phyloP scores from a whole-genome alignment of 140 eudicot species.

The Anethum foeniculum region DNA sequence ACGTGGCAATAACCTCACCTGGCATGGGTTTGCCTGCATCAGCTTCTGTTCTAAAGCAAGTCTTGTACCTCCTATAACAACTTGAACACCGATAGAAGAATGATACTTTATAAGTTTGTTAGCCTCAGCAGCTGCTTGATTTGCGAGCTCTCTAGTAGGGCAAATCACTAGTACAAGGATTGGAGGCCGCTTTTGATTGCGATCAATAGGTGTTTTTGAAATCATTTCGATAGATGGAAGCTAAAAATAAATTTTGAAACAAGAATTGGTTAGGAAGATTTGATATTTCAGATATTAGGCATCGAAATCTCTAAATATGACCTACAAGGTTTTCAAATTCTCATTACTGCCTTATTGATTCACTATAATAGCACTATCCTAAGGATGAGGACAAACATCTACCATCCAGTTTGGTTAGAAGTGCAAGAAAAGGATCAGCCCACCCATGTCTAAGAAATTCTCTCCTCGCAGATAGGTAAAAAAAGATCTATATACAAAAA shows the following conservation, averaged over 20 bases:
- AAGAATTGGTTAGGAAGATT: conserved; percentile 6
- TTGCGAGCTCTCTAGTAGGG: conserved; percentile 96
- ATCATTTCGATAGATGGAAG: conserved; percentile 90
- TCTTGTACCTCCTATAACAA: conserved; percentile 93
- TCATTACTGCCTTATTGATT: background rate
- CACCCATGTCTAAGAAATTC: background rate
- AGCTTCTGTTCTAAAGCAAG: conserved; percentile 80
- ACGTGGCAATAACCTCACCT: conserved; percentile 37
- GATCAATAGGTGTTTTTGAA: conserved; percentile 44
- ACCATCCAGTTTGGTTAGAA: background rate
- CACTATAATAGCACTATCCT: background rate
- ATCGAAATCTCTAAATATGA: background rate
- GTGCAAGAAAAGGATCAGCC: background rate
- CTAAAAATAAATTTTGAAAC: conserved; percentile 35
- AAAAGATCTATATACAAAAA: background rate
- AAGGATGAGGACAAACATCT: background rate
- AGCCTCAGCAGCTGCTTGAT: conserved; percentile 94
- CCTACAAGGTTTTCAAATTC: background rate
- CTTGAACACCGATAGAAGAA: conserved; percentile 93
- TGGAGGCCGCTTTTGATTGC: conserved; percentile 77
- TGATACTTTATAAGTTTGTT: conserved; percentile 69
- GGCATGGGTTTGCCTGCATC: conserved; percentile 89
- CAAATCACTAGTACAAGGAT: conserved; percentile 77
- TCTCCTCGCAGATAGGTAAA: background rate
- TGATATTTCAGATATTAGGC: background rate